Base-by-base conservation (phyloP, 352 stramenopile genomes). In the Phytophthora aleatoria region DNA sequence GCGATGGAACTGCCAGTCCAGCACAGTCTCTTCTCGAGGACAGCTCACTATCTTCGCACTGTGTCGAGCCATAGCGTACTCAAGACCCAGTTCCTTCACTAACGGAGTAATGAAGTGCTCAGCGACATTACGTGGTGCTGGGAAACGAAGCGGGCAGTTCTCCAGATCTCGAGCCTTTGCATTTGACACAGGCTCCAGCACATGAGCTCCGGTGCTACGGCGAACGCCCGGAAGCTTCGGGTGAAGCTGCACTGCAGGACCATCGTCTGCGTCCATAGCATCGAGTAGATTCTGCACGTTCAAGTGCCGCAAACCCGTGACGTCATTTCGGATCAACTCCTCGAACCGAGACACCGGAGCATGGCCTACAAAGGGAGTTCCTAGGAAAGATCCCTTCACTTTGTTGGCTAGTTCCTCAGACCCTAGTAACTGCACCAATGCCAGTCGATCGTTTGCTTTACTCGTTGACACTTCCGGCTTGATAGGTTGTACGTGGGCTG, bases 1-100 rank as follows among this genome's bases (percentile, higher is more conserved):
- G 12, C 57, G 63, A 35, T 76, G 69, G 35, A 81, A 81, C n/a
- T 69, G 79, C 81, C 77, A 90, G 9, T 76, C 61, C 4, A 70
- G n/a, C 53, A 61, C 31, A 5, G 35, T 13, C 11, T 15, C 33
- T 3, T 48, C 41, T 51, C 43, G 27, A 28, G 60, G 68, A 20
- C 57, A 73, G 50, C 49, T 65, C 48, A 67, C 57, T 3, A 77
- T 24, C 33, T 43, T 63, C 0, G 57, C 61, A 0, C 13, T 61
- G 15, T 77, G 70, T 20, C 38, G 36, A 8, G 33, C 15, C 52
- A 69, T 67, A 3, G 60, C 50, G 26, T 73, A 77, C 3, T 61
- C 58, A 4, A 81, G 45, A 0, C 69, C 69, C 1, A 84, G 26
- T 31, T 74, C 73, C 8, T 54, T 64, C 2, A 71, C 67, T 20